Evolutionary conservation across 352 stramenopile genomes (phyloP).

Genomic region (Pythium apleroticum): DNA sequence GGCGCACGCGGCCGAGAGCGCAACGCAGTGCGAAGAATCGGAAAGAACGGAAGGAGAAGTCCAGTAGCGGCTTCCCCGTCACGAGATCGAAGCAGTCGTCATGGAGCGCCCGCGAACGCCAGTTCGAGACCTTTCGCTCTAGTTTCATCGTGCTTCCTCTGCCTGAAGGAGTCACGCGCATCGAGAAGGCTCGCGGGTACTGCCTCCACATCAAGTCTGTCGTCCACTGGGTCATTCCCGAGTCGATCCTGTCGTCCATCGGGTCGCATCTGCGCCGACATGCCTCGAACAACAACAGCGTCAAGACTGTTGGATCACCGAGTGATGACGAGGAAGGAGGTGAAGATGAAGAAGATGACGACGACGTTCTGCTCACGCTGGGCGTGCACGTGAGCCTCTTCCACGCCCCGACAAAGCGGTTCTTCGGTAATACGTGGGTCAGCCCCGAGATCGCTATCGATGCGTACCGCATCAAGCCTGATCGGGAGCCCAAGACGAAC

Average conservation of each 20-base stretch:
- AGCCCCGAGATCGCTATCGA: conserved; percentile 65
- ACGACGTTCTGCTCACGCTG: conserved; percentile 59
- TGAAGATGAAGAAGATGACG: conserved; percentile 40
- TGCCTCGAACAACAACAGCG: conserved; percentile 22
- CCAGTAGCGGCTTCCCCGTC: not conserved
- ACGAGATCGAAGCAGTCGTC: conserved; percentile 26
- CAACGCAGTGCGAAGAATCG: not conserved
- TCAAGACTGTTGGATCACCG: conserved; percentile 2
- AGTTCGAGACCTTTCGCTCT: conserved; percentile 79
- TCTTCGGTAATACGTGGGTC: conserved; percentile 93
- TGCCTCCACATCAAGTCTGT: conserved; percentile 67
- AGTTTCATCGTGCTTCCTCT: conserved; percentile 63
- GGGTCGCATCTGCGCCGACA: not conserved
- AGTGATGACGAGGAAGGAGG: conserved; percentile 21
- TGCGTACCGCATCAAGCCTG: conserved; percentile 47
- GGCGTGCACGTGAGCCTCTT: conserved; percentile 90
- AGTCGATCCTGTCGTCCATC: conserved; percentile 35
- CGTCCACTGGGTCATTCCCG: conserved; percentile 64
- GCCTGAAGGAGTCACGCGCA: conserved; percentile 44
- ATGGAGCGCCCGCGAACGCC: conserved; percentile 59
- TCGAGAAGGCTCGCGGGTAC: conserved; percentile 63
- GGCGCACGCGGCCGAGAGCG: not conserved
- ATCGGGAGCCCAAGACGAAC: conserved; percentile 43
- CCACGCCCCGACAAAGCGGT: conserved; percentile 77
- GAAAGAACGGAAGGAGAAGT: not conserved